Base-by-base conservation (phyloP, 495 filamentous ascomycete species). In the Hamigera avellanea region DNA sequence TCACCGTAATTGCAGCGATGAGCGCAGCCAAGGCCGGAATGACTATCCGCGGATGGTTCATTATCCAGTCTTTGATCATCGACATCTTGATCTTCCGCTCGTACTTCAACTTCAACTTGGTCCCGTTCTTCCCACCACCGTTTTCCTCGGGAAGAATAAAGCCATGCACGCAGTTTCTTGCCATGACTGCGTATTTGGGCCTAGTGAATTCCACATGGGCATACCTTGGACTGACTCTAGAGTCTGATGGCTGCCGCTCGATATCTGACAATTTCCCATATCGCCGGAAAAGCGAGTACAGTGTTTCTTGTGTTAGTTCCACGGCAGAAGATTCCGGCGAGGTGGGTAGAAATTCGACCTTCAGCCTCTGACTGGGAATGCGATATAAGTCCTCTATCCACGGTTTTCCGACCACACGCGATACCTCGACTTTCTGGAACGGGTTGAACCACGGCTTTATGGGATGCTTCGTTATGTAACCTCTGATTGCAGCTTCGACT, bases 321-420 rank as follows among this genome's bases (percentile, higher is more conserved):
- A 71, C 72, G 0, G 77, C 74, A 31, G 78, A 58, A 2, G 55
- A 67, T 2, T 83, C 83, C 0, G 83, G 66, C 12, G 61, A 59
- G n/a, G 69, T 53, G 2, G 84, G 72, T 8, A 91, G 62, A 50
- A 95, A 95, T 52, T 98, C 91, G 25, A 95, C 76, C 40, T 70
- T 79, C 27, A 98, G 41, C 29, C 75, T 72, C 18, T 64, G 59
- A 38, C 78, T 86, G 2, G 91, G 91, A 15, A 84, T 77, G 8
- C 88, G 77, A 44, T 82, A 81, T 2, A 98, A 62, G 57, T 98
- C 91, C 48, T 98, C 91, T 14, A 96, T 66, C 91, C 91, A 98
- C 0, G 91, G 91, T n/a, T 72, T 71, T 8, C 91, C 91, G 13
- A 71, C 57, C 8, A 98, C 93, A 7, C 81, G 60, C 28, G 73